Base-by-base conservation (phyloP, 257 asterid genomes). In the Solanum etuberosum region DNA sequence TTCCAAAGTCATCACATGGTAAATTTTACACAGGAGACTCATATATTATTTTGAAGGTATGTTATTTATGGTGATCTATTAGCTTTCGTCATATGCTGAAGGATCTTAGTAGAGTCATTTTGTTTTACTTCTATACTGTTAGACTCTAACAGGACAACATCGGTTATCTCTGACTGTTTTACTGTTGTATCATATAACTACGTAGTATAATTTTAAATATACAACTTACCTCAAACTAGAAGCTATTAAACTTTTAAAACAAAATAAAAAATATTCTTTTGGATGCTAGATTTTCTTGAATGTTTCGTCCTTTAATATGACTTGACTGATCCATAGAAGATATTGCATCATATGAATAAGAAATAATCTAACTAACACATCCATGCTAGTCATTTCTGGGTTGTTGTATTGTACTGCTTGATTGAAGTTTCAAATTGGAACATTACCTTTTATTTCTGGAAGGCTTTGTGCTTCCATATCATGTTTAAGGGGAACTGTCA, bases 21-120 rank as follows among this genome's bases (percentile, higher is more conserved):
- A 96, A 94, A 82, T 96, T 96, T 88, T 96, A 90, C 92, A 90
- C 94, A 5, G 98, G 98, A 87, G 98, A 95, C 89, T 96, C 99
- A 21, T 96, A 96, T 88, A 90, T 96, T 88, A 89, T 96, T 85
- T 90, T 96, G 91, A 96, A 94, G 99, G 99, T 95, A 92, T 38
- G 84, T 32, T 34, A 88, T 29, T 57, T 80, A 74, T 74, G 70
- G 37, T 59, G 25, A 8, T 68, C 70, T 81, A 42, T 48, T 57
- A 73, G 61, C 83, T 40, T 38, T 43, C 40, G 84, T 82, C 83
- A 63, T 40, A 76, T 27, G 80, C 48, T 34, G 40, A 88, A 72
- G 73, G 48, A 51, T 84, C 63, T 65, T 81, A 81, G 31, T 20
- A 27, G 5, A 34, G 38, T 29, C 73, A 38, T 13, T n/a, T 48